Conservation (phyloP, 768 basidiomycete genomes). For the Rhodosporidiobolus sp. region DNA sequence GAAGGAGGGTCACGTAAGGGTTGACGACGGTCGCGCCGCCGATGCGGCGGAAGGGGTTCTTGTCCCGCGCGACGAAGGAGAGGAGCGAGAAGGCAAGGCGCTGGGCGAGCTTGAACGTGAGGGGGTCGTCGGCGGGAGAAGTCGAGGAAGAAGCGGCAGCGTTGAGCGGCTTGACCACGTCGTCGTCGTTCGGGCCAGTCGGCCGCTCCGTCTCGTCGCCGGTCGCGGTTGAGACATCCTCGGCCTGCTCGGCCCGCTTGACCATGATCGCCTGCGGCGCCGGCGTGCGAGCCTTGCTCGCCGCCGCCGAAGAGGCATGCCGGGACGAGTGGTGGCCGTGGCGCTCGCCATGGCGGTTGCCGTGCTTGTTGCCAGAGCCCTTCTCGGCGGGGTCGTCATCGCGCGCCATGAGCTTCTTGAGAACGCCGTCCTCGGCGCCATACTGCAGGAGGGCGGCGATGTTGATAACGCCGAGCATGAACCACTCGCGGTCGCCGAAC, state of each 20-base stretch:
- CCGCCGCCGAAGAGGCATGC: background rate
- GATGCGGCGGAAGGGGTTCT: conserved; percentile 56
- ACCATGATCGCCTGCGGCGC: conserved; percentile 40
- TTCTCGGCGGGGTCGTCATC: conserved; percentile 4
- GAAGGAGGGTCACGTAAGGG: conserved; percentile 77
- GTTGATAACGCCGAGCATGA: conserved; percentile 90
- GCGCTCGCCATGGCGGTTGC: background rate
- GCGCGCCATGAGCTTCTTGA: conserved; percentile 55
- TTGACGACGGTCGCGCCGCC: conserved; percentile 60
- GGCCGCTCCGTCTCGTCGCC: conserved; percentile 23
- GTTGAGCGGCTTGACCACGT: conserved; percentile 40
- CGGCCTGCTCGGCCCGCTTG: conserved; percentile 21
- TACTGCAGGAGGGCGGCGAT: conserved; percentile 81
- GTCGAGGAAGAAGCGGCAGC: conserved; percentile 8
- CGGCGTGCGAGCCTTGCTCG: background rate
- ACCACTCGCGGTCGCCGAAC: conserved; percentile 68
- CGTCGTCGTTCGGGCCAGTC: background rate
- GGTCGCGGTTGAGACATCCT: background rate
- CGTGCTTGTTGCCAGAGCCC: background rate
- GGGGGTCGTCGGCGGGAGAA: conserved; percentile 56
- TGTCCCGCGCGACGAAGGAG: conserved; percentile 65
- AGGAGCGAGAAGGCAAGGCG: conserved; percentile 77
- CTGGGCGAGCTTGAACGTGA: conserved; percentile 68
- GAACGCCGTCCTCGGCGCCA: conserved; percentile 67
- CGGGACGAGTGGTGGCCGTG: background rate